These are phyloP conservation scores for Fragaria ananassa DNA, from an alignment of 306 rosid genomes.

Conservation along the genomic window DNA sequence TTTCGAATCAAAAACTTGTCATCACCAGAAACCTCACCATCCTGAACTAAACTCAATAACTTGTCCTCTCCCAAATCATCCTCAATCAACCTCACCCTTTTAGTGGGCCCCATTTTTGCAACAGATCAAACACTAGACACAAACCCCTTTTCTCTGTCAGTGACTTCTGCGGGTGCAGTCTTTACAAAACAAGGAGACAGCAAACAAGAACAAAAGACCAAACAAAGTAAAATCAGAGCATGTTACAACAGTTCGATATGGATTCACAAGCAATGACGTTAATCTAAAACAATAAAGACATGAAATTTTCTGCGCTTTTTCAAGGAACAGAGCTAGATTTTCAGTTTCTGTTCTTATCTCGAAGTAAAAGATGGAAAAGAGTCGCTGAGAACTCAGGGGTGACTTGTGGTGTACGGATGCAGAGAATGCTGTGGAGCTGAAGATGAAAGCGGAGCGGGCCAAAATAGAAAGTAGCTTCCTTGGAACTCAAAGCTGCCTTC, in stretches of 20 bases:
- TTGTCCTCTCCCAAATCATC: background rate
- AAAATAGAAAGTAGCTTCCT: background rate
- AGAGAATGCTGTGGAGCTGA: background rate
- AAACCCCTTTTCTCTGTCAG: background rate
- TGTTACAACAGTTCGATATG: background rate
- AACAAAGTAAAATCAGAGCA: background rate
- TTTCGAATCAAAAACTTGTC: background rate
- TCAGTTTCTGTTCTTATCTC: background rate
- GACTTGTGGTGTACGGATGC: background rate
- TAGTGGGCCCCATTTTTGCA: background rate
- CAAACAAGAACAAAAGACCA: background rate
- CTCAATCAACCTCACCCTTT: background rate
- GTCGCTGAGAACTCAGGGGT: background rate
- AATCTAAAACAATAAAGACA: background rate
- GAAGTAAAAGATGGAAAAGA: background rate
- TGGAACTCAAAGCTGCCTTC: background rate
- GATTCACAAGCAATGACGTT: background rate
- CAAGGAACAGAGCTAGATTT: background rate
- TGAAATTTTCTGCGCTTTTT: background rate
- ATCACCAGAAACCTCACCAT: slow-evolving; percentile 5
- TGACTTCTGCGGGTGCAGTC: background rate
- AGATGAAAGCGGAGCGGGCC: background rate
- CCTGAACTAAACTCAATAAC: background rate
- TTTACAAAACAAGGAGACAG: background rate
- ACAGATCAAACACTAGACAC: background rate